Percentiles rank a stretch among this genome's conserved stretches.
phyloP scores from a whole-genome alignment of 768 basidiomycete genomes.

The Termitomyces sp. region DNA sequence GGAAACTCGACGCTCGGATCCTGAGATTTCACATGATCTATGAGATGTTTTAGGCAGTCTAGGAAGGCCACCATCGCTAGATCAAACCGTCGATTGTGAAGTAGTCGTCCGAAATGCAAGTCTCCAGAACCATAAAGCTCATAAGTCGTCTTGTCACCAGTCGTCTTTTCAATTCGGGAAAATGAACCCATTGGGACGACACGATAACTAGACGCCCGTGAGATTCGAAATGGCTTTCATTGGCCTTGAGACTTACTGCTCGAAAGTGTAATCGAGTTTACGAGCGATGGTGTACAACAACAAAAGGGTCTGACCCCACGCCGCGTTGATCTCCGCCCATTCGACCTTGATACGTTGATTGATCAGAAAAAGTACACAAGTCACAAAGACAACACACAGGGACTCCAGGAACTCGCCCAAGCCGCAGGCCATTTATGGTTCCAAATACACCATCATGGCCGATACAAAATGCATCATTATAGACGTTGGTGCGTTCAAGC shows the following conservation, averaged over 20 bases:
- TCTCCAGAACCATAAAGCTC: slow-evolving; percentile 96
- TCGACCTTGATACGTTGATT: slow-evolving; percentile 60
- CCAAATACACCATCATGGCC: slow-evolving; percentile 94
- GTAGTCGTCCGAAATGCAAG: slow-evolving; percentile 77
- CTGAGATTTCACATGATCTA: slow-evolving; percentile 78
- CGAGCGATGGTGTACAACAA: slow-evolving; percentile 87
- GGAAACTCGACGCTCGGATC: slow-evolving; percentile 75
- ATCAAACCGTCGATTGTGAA: slow-evolving; percentile 96
- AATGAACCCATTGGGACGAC: slow-evolving; percentile 94
- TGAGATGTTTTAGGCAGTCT: slow-evolving; percentile 89
- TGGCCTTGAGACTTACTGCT: slow-evolving; percentile 50
- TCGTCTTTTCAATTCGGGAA: slow-evolving; percentile 83
- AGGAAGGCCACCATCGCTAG: slow-evolving; percentile 95
- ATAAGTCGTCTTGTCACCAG: slow-evolving; percentile 78
- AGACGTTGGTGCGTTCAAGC: slow-evolving; percentile 89
- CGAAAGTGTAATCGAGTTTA: slow-evolving; percentile 87
- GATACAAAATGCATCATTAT: slow-evolving; percentile 94
- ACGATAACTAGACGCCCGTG: slow-evolving; percentile 60
- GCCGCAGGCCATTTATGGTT: slow-evolving; percentile 93
- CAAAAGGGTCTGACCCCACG: slow-evolving; percentile 95
- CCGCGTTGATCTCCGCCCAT: slow-evolving; percentile 98
- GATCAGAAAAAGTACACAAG: slow-evolving; percentile 5
- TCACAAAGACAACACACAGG: slow-evolving; percentile 46
- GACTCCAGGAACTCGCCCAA: slow-evolving; percentile 83
- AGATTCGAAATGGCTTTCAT: neutral